These are phyloP conservation scores for Paecilomyces fulvus DNA, from an alignment of 2,329 filamentous ascomycete species.

Conservation along the genomic window DNA sequence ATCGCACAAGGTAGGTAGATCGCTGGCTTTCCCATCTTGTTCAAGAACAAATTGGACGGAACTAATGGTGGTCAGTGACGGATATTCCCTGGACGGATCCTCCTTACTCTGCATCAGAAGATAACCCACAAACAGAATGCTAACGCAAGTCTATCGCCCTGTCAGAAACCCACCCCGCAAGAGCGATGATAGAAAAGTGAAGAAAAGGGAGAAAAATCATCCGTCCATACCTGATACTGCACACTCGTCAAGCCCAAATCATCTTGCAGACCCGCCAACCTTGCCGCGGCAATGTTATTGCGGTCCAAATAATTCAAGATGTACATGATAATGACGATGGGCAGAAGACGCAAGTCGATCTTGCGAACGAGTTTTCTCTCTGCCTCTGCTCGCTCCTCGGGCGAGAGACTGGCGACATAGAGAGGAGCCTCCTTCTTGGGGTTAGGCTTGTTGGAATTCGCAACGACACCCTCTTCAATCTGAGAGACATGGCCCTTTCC, in stretches of 20 bases:
- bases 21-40: constrained; percentile 43
- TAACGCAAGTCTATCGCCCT: constrained; percentile 29
- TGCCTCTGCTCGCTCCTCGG: constrained; percentile 43
- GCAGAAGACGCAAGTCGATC: constrained; percentile 60
- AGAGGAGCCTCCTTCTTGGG: constrained; percentile 20
- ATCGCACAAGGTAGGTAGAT: constrained; percentile 47
- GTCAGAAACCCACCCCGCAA: neutral
- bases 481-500: constrained; percentile 10
- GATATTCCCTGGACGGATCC: neutral
- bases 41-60: constrained; percentile 43
- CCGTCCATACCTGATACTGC: constrained; percentile 23
- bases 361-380: constrained; percentile 59
- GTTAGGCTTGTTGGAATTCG: constrained; percentile 18
- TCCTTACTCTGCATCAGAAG: constrained; percentile 50
- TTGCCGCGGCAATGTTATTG: constrained; percentile 47
- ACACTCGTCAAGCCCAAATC: constrained; percentile 37
- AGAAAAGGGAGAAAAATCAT: neutral
- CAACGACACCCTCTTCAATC: constrained; percentile 18
- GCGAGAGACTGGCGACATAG: constrained; percentile 36
- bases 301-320: constrained; percentile 65
- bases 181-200: neutral
- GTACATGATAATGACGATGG: constrained; percentile 65
- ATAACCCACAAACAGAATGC: constrained; percentile 50
- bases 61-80: constrained; percentile 16
- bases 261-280: constrained; percentile 43